Conservation (phyloP, 352 stramenopile genomes). For the Aphanomyces invadans region DNA sequence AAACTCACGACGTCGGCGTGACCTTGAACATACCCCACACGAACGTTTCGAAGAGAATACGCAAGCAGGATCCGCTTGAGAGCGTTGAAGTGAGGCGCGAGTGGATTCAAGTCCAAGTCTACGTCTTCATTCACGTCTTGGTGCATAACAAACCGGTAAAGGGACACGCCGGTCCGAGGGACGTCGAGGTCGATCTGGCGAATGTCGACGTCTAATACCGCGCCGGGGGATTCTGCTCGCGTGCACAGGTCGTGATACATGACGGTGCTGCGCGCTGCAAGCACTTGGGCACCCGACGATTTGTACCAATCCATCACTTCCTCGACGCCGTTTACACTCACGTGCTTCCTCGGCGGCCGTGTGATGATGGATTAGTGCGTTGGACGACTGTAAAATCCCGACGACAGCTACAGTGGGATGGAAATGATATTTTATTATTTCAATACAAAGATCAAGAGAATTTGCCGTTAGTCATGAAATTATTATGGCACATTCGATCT, state of each 20-base stretch:
- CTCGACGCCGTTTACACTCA: not conserved
- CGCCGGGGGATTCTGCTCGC: constrained; percentile 3
- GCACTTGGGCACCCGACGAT: constrained; percentile 14
- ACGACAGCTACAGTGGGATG: not conserved
- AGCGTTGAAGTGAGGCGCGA: constrained; percentile 8
- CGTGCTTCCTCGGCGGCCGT: no score
- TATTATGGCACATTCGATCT: no score
- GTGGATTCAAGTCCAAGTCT: not conserved
- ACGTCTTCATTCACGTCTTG: constrained; percentile 8
- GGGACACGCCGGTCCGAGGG: constrained; percentile 42
- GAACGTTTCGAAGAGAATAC: constrained; percentile 50
- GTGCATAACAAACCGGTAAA: constrained; percentile 44
- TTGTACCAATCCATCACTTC: constrained; percentile 19
- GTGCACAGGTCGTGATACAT: constrained; percentile 12
- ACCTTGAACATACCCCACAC: constrained; percentile 69
- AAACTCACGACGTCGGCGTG: constrained; percentile 69
- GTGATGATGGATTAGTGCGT: not conserved
- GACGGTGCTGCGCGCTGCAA: constrained; percentile 14
- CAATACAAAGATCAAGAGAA: not conserved
- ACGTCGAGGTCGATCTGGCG: constrained; percentile 67
- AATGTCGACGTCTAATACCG: constrained; percentile 44
- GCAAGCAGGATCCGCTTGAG: constrained; percentile 52
- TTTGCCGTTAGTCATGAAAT: not conserved
- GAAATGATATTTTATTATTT: not conserved
- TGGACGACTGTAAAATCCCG: constrained; percentile 15